A percentile compares a stretch with the other conserved stretches of the same genome.
Conservation (phyloP, 345 rosid genomes). For the Camelina sativa region DNA sequence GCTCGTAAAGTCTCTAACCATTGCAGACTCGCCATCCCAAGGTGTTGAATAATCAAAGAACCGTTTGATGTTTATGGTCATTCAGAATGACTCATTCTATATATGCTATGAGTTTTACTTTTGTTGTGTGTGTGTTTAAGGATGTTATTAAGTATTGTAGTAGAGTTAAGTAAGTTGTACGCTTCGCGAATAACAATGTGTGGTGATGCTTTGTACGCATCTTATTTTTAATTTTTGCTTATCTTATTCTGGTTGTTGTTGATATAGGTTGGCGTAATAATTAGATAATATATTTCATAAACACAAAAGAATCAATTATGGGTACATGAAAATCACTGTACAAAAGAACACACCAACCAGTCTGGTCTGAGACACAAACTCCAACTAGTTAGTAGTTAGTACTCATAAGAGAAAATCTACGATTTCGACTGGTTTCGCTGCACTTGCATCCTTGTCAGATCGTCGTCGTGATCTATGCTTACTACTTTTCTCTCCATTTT, state of each 20-base stretch:
- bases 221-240: no score
- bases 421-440: conserved; percentile 51
- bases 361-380: conserved; percentile 22
- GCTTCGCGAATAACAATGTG: no score
- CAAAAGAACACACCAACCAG: conserved; percentile 24
- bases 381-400: background rate
- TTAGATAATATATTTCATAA: conserved; percentile 4
- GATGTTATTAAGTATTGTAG: background rate
- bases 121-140: conserved; percentile 18
- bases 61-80: conserved; percentile 10
- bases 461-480: conserved; percentile 60
- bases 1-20: conserved; percentile 86
- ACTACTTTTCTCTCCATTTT: conserved; percentile 54
- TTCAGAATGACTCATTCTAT: background rate
- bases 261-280: no score
- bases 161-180: no score
- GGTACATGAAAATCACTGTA: conserved; percentile 22
- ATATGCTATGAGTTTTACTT: conserved; percentile 24
- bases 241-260: no score
- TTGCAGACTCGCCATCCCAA: conserved; percentile 88
- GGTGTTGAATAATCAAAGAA: conserved; percentile 51
- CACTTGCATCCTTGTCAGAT: conserved; percentile 47
- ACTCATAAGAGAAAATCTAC: conserved; percentile 79
- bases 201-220: no score
- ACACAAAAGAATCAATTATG: conserved; percentile 35